Percentiles rank a stretch among this genome's conserved stretches.
Evolutionary conservation across 345 rosid species (phyloP).

Genomic region (Trapa incisa): DNA sequence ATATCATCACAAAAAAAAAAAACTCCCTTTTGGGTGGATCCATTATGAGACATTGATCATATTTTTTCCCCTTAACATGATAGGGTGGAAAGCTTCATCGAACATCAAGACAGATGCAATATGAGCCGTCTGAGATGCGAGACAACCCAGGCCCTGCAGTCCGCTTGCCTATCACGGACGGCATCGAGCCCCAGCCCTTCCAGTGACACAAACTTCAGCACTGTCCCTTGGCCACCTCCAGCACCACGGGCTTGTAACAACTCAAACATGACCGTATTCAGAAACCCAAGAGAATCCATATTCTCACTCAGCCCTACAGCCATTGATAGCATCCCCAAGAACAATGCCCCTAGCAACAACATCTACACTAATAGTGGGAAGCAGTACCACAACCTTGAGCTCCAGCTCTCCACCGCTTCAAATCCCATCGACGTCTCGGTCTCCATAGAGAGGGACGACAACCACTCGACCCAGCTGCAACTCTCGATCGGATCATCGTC

Average conservation of each 20-base stretch:
- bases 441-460: conserved; percentile 18
- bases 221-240: neutral
- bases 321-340: conserved; percentile 1
- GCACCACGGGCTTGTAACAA: neutral
- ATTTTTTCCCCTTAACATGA: neutral
- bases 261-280: neutral
- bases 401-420: conserved; percentile 41
- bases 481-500: conserved; percentile 51
- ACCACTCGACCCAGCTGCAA: conserved; percentile 39
- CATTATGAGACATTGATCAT: neutral
- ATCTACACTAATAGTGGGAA: neutral
- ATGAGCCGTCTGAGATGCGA: conserved; percentile 40
- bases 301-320: conserved; percentile 7
- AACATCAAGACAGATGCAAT: conserved; percentile 83
- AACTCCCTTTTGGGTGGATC: neutral
- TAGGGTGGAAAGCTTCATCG: conserved; percentile 95
- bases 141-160: conserved; percentile 26
- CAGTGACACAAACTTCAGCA: conserved; percentile 38
- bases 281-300: conserved; percentile 9
- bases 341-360: neutral
- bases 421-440: conserved; percentile 13
- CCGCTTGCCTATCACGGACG: conserved; percentile 45
- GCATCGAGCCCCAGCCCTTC: conserved; percentile 61
- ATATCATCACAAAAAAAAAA: neutral
- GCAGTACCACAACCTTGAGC: conserved; percentile 44